Evolutionary conservation across 352 stramenopile species (phyloP).

Genomic region (Pythium phragmiticola): DNA sequence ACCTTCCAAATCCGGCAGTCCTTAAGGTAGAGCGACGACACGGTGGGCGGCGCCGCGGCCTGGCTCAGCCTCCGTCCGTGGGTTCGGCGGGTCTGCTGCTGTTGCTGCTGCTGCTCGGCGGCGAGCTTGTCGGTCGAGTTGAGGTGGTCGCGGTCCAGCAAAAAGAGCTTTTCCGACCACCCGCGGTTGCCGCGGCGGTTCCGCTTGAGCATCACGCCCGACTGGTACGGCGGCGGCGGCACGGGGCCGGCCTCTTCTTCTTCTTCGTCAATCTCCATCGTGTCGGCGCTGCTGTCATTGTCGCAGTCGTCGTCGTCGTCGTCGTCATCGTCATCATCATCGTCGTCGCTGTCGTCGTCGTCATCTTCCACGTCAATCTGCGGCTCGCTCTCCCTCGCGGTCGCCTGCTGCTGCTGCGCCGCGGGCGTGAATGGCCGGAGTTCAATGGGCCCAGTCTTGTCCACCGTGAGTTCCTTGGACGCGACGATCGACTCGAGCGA

Average conservation of each 20-base stretch:
- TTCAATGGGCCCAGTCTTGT: conserved; percentile 31
- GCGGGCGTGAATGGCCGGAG: conserved; percentile 59
- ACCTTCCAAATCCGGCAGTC: conserved; percentile 82
- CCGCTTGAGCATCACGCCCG: conserved; percentile 69
- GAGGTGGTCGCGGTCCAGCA: conserved; percentile 66
- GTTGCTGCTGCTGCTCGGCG: conserved; percentile 27
- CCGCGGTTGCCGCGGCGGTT: conserved; percentile 67
- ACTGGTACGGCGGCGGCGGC: conserved; percentile 43
- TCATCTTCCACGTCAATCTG: conserved; percentile 59
- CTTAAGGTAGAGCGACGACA: conserved; percentile 62
- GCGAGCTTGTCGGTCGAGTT: conserved; percentile 53
- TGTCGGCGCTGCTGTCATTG: conserved; percentile 38
- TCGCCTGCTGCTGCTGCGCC: conserved; percentile 18
- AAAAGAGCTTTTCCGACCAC: conserved; percentile 73
- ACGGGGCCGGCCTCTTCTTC: conserved; percentile 32
- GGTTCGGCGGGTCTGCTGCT: conserved; percentile 7
- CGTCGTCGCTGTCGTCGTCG: conserved; percentile 40
- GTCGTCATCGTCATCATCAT: conserved; percentile 41
- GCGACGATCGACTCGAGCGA: conserved; percentile 45
- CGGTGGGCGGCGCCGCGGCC: conserved; percentile 24
- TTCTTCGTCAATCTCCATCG: conserved; percentile 39
- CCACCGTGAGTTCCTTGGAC: conserved; percentile 27
- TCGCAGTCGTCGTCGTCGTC: conserved; percentile 55
- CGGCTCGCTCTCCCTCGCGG: conserved; percentile 45
- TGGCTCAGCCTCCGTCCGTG: conserved; percentile 16